Base-by-base conservation (phyloP, 352 stramenopile genomes). In the Phytopythium boreale region DNA sequence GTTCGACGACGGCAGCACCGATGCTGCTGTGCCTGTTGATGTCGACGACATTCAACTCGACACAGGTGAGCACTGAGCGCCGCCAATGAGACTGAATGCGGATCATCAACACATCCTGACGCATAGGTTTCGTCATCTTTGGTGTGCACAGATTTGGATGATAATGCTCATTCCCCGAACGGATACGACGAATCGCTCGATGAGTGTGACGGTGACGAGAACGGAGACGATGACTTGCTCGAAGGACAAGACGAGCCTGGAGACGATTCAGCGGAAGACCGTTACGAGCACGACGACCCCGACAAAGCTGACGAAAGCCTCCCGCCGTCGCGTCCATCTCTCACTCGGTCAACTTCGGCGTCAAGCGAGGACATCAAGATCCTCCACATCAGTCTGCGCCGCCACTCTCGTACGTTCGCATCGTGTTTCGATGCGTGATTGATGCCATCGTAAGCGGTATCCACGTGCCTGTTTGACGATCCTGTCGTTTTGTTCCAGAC, bases 331-430 rank as follows among this genome's bases (percentile, higher is more conserved):
- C 41, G 41, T 14, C 39, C 56, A 20, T 62, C 56, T 1, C 49
- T 56, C 27, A 37, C 26, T 37, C 56, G 41, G 0, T 62, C 56
- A 5, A 34, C 19, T 7, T 62, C 56, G 26, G 56, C 56, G 20
- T 62, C 82, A 2, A 88, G 77, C 31, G 80, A 89, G 4, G 82
- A 90, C 51, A 83, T 91, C 60, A 87, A 79, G 36, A 53, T 80
- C 43, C 63, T 91, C 24, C 82, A 87, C 20, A 71, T 79, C 63
- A 83, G 62, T 41, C 67, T 85, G 31, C 80, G 82, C 10, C 73
- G 74, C 14, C 71, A 89, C 47, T 84, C 76, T 6, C 66, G 82
- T 89, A 68, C 50, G 78, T 72, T 47, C n/a, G 27, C 8, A 22
- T 51, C 36, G 37, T 27, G 10, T 51, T 7, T 41, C 20, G 12